These are phyloP conservation scores for Syzygium oleosum DNA, from an alignment of 345 rosid genomes.

Conservation along the genomic window DNA sequence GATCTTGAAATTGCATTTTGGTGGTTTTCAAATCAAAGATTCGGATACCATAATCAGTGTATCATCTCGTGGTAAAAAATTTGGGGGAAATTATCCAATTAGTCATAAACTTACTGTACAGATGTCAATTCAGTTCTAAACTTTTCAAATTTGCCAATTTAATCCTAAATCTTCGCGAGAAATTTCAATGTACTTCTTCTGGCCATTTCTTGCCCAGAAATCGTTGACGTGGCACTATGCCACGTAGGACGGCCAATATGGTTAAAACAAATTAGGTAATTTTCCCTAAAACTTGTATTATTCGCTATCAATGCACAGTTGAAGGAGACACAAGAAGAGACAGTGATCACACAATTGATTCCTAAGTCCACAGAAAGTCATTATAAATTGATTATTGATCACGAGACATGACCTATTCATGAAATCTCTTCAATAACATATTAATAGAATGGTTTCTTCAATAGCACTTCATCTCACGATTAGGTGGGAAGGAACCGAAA, in stretches of 20 bases:
- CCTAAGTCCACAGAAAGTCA: background rate
- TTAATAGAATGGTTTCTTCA: background rate
- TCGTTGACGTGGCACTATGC: rapidly evolving
- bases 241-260: rapidly evolving
- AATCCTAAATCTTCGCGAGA: rapidly evolving
- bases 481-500: background rate
- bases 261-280: background rate
- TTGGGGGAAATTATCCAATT: background rate
- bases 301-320: background rate
- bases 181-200: background rate
- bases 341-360: background rate
- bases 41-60: background rate
- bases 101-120: rapidly evolving
- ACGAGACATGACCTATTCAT: background rate
- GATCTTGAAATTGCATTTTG: background rate
- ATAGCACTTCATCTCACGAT: background rate
- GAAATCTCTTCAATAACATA: background rate
- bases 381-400: background rate
- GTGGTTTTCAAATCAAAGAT: background rate
- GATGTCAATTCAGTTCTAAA: background rate
- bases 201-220: background rate
- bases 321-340: background rate
- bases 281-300: background rate
- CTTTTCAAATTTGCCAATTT: rapidly evolving
- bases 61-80: background rate